These are phyloP conservation scores for Talaromyces marneffei DNA, from an alignment of 2,329 filamentous ascomycete species.

Conservation along the genomic window DNA sequence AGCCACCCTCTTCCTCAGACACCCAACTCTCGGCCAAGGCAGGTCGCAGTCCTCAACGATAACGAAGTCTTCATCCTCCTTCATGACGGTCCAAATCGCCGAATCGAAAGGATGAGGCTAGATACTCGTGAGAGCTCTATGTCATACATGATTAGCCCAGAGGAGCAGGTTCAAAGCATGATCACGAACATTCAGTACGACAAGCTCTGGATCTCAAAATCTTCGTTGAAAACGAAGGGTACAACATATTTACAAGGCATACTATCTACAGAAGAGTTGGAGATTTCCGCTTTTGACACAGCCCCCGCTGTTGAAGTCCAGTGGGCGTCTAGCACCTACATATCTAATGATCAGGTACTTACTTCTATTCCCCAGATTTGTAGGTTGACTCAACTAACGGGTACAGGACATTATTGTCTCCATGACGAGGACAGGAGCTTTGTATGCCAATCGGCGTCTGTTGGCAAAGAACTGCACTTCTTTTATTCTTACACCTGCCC, in stretches of 20 bases:
- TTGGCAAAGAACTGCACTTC: slow-evolving; percentile 87
- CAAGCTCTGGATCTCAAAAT: slow-evolving; percentile 35
- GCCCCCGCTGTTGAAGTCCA: slow-evolving; percentile 32
- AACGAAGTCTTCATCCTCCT: slow-evolving; percentile 41
- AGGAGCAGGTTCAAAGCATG: slow-evolving; percentile 33
- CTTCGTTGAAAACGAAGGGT: slow-evolving; percentile 21
- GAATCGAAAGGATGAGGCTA: slow-evolving; percentile 30
- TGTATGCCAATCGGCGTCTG: slow-evolving; percentile 70
- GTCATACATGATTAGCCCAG: slow-evolving; percentile 28
- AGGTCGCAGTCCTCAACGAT: slow-evolving; percentile 44
- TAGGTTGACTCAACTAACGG: slow-evolving; percentile 15
- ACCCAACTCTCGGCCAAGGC: slow-evolving; percentile 31
- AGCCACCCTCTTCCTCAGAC: slow-evolving; percentile 32
- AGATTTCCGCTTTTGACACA: slow-evolving; percentile 25
- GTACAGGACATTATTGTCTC: slow-evolving; percentile 51
- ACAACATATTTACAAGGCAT: slow-evolving; percentile 18
- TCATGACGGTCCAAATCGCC: slow-evolving; percentile 25
- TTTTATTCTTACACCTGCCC: slow-evolving; percentile 71
- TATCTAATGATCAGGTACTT: slow-evolving; percentile 37
- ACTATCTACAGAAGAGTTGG: slow-evolving; percentile 17
- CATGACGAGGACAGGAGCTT: slow-evolving; percentile 66
- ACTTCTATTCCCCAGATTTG: background rate
- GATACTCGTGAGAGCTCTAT: slow-evolving; percentile 29
- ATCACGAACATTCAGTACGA: slow-evolving; percentile 32
- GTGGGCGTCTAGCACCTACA: slow-evolving; percentile 33